phyloP scores from a whole-genome alignment of 176 grass and related monocot species.

The Calamus simplicifolius region DNA sequence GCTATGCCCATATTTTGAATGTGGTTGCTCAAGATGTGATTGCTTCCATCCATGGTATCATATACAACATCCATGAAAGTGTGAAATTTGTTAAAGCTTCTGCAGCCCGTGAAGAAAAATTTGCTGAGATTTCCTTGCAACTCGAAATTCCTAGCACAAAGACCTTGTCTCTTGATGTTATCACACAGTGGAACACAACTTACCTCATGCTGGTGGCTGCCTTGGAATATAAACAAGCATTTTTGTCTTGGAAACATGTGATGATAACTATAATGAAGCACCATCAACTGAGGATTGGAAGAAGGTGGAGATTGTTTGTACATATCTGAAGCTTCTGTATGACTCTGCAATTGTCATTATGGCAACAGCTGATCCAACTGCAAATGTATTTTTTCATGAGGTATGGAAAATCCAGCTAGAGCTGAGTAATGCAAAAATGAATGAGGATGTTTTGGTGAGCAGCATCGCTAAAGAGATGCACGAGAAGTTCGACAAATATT shows the following conservation, averaged over 20 bases:
- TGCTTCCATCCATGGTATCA: slow-evolving; percentile 77
- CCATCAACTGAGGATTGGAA: slow-evolving; percentile 75
- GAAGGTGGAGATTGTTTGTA: slow-evolving; percentile 58
- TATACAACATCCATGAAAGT: slow-evolving; percentile 82
- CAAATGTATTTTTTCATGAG: slow-evolving; percentile 82
- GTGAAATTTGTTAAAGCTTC: slow-evolving; percentile 89
- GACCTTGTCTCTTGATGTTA: slow-evolving; percentile 70
- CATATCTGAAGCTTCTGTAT: slow-evolving; percentile 54
- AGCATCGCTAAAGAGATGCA: slow-evolving; percentile 71
- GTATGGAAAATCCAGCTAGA: slow-evolving; percentile 84
- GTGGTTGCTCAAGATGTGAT: slow-evolving; percentile 68
- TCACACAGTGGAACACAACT: slow-evolving; percentile 84
- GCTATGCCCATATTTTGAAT: slow-evolving; percentile 66
- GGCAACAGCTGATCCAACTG: slow-evolving; percentile 54
- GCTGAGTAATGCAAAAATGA: slow-evolving; percentile 38
- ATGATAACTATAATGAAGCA: slow-evolving; percentile 81
- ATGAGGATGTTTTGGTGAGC: slow-evolving; percentile 47
- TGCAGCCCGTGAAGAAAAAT: slow-evolving; percentile 54
- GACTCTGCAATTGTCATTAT: slow-evolving; percentile 68
- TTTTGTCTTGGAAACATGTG: slow-evolving; percentile 57
- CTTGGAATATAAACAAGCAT: slow-evolving; percentile 74
- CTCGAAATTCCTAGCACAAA: slow-evolving; percentile 63
- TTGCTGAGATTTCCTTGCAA: slow-evolving; percentile 65
- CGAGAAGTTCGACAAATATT: slow-evolving; percentile 86
- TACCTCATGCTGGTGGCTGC: slow-evolving; percentile 82